These are phyloP conservation scores for Fusarium papillatum DNA, from an alignment of 2,329 filamentous ascomycete genomes.

Conservation along the genomic window DNA sequence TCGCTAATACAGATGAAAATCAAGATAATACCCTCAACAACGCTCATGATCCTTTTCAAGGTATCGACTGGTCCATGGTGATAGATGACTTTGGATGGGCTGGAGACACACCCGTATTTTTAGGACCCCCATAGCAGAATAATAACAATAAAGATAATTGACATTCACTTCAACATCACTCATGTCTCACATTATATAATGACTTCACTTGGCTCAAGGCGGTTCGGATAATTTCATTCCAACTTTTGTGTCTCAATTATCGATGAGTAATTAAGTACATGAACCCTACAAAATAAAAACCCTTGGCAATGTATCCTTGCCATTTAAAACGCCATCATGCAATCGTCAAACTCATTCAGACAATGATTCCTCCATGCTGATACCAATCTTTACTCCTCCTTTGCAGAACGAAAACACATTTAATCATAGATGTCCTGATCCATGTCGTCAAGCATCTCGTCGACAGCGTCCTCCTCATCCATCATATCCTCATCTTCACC, in stretches of 20 bases:
- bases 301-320: neutral
- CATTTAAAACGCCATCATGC: conserved; percentile 28
- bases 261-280: conserved; percentile 25
- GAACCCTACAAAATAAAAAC: neutral
- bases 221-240: neutral
- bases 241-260: conserved; percentile 20
- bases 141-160: neutral
- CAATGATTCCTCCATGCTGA: conserved; percentile 16
- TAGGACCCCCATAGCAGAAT: conserved; percentile 43
- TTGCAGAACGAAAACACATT: conserved; percentile 12
- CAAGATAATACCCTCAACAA: conserved; percentile 36
- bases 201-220: neutral
- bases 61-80: conserved; percentile 64
- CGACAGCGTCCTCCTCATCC: conserved; percentile 79
- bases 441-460: conserved; percentile 75
- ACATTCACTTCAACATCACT: neutral
- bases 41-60: conserved; percentile 54
- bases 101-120: conserved; percentile 46
- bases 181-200: neutral
- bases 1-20: neutral
- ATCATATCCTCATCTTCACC: conserved; percentile 80
- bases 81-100: conserved; percentile 65
- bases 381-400: conserved; percentile 5
- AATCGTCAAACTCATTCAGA: conserved; percentile 30
- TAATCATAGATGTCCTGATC: conserved; percentile 69